Evolutionary conservation across 2,329 filamentous ascomycete species (phyloP).

Genomic region (Cyclaneusma minus): DNA sequence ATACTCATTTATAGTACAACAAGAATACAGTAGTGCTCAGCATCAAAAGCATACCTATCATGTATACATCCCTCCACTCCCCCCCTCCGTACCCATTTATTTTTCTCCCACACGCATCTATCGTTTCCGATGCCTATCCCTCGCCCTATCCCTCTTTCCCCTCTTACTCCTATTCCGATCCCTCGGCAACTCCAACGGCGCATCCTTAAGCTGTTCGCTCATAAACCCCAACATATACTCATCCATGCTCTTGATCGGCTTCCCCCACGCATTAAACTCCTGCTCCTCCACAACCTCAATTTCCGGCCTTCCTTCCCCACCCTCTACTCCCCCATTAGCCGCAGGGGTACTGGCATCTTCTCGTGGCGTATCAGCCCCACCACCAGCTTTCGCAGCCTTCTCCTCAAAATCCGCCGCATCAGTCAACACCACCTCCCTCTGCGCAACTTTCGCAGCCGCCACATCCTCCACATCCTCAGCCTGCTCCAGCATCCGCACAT

Average conservation of each 20-base stretch:
- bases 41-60: too few species aligned
- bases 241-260: conserved; percentile 46
- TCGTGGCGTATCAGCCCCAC: conserved; percentile 13
- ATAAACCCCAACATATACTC: conserved; percentile 62
- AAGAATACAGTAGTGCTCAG: too few species aligned
- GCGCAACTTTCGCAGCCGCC: conserved; percentile 69
- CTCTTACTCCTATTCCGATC: conserved; percentile 48
- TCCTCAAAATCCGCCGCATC: conserved; percentile 79
- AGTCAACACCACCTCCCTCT: conserved; percentile 72
- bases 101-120: too few species aligned
- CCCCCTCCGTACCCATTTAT: too few species aligned
- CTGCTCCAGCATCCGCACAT: conserved; percentile 64
- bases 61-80: too few species aligned
- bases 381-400: conserved; percentile 25
- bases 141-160: conserved; percentile 12
- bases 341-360: conserved; percentile 26
- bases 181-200: conserved; percentile 44
- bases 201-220: conserved; percentile 42
- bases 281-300: conserved; percentile 21
- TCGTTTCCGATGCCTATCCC: background rate
- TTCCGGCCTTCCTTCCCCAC: conserved; percentile 19
- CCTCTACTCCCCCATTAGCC: conserved; percentile 6
- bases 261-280: conserved; percentile 44
- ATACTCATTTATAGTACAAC: too few species aligned
- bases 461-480: conserved; percentile 91